Evolutionary conservation across 768 basidiomycete genomes (phyloP).

Genomic region (Clavaria fumosa): DNA sequence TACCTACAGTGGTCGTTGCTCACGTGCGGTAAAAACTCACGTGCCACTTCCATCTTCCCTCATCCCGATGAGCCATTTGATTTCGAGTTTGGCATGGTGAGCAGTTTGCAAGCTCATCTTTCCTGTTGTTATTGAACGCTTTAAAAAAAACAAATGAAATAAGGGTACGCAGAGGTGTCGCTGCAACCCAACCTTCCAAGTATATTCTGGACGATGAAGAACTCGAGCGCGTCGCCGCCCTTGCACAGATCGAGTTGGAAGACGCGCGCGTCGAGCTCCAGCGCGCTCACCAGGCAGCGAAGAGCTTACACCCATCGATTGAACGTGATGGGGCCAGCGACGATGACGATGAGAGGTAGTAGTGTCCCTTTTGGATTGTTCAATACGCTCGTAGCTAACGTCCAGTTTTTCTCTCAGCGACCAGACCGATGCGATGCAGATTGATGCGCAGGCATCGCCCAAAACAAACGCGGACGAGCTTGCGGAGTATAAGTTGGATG

Average conservation of each 20-base stretch:
- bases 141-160: no score
- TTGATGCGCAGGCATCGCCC: slow-evolving; percentile 10
- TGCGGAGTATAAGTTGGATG: slow-evolving; percentile 77
- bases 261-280: slow-evolving; percentile 79
- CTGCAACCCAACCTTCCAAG: slow-evolving; percentile 61
- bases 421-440: slow-evolving; percentile 39
- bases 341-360: slow-evolving; percentile 31
- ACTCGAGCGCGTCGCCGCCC: slow-evolving; percentile 72
- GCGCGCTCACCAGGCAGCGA: slow-evolving; percentile 61
- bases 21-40: background rate
- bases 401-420: slow-evolving; percentile 14
- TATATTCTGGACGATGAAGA: slow-evolving; percentile 87
- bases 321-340: slow-evolving; percentile 56
- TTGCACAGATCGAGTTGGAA: slow-evolving; percentile 79
- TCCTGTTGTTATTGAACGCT: background rate
- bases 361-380: slow-evolving; percentile 69
- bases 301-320: slow-evolving; percentile 50
- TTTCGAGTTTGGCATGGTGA: slow-evolving; percentile 49
- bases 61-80: slow-evolving; percentile 50
- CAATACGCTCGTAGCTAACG: slow-evolving; percentile 7
- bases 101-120: background rate
- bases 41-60: background rate
- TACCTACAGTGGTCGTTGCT: no score
- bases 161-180: slow-evolving; percentile 62
- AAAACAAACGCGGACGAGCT: slow-evolving; percentile 35